phyloP scores from a whole-genome alignment of 129 eudicot species.

The Arctium minus region DNA sequence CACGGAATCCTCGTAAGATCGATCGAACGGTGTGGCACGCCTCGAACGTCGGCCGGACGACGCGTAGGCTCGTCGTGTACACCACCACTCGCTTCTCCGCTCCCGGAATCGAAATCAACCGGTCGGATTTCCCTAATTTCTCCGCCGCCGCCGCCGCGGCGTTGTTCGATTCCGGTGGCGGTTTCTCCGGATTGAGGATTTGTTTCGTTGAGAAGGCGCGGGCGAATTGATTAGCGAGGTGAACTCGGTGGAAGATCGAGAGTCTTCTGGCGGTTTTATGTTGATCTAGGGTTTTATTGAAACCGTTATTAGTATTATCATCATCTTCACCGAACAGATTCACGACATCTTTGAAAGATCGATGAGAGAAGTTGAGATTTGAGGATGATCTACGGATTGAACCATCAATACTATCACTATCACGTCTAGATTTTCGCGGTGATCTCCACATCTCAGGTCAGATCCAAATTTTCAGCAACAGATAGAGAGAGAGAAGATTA shows the following conservation, averaged over 20 bases:
- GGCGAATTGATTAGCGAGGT: conserved; percentile 44
- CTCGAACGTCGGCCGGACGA: conserved; percentile 81
- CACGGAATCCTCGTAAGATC: conserved; percentile 63
- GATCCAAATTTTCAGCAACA: conserved; percentile 1
- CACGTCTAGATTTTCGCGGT: conserved; percentile 38
- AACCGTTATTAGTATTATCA: neutral
- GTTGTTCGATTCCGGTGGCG: conserved; percentile 12
- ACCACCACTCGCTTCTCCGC: conserved; percentile 56
- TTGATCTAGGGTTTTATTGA: conserved; percentile 19
- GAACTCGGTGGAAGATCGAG: conserved; percentile 76
- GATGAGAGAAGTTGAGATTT: conserved; percentile 35
- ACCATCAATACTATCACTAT: neutral
- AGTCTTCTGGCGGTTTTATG: conserved; percentile 14
- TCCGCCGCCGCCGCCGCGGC: neutral
- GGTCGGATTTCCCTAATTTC: conserved; percentile 12
- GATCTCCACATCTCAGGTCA: conserved; percentile 61
- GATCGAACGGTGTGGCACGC: conserved; percentile 69
- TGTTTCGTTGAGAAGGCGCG: conserved; percentile 44
- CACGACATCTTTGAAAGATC: conserved; percentile 78
- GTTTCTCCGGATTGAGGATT: conserved; percentile 6
- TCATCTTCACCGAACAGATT: conserved; percentile 38
- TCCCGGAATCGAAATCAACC: conserved; percentile 46
- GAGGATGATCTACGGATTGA: conserved; percentile 30
- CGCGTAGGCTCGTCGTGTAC: conserved; percentile 74
- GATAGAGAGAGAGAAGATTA: neutral